Conservation (phyloP, 2,329 filamentous ascomycete species). For the Ambrosiella cleistominuta region DNA sequence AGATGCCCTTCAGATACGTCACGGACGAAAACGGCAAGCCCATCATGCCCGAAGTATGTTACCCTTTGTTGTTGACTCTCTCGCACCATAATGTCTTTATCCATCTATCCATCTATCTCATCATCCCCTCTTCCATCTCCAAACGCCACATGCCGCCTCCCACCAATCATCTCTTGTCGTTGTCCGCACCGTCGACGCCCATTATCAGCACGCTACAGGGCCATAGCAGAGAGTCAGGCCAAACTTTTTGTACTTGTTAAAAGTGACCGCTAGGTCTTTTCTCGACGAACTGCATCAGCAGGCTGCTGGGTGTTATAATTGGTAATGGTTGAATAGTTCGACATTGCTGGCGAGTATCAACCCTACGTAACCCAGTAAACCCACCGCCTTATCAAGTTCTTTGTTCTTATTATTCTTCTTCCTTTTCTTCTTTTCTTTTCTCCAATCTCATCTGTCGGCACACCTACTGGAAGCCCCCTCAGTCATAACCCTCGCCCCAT, state of each 20-base stretch:
- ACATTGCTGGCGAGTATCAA: no score
- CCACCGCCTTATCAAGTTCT: no score
- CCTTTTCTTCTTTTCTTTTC: background rate
- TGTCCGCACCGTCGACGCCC: background rate
- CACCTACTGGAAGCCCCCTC: background rate
- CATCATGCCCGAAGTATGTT: conserved; percentile 72
- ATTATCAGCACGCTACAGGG: background rate
- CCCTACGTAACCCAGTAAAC: no score
- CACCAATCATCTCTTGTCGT: background rate
- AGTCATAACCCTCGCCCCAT: background rate
- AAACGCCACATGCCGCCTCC: background rate
- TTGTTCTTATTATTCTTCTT: no score
- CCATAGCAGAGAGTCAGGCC: background rate
- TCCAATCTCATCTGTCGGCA: background rate
- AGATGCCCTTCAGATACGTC: conserved; percentile 98
- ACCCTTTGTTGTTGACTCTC: conserved; percentile 1
- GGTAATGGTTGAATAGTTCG: no score
- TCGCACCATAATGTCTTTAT: background rate
- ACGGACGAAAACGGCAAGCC: conserved; percentile 55
- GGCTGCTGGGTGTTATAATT: no score
- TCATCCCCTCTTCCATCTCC: background rate
- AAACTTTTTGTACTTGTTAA: background rate
- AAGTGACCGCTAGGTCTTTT: no score
- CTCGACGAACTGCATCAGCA: no score
- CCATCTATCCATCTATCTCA: background rate